Conservation (phyloP, 2,329 filamentous ascomycete species). For the Clarireedia sp. region DNA sequence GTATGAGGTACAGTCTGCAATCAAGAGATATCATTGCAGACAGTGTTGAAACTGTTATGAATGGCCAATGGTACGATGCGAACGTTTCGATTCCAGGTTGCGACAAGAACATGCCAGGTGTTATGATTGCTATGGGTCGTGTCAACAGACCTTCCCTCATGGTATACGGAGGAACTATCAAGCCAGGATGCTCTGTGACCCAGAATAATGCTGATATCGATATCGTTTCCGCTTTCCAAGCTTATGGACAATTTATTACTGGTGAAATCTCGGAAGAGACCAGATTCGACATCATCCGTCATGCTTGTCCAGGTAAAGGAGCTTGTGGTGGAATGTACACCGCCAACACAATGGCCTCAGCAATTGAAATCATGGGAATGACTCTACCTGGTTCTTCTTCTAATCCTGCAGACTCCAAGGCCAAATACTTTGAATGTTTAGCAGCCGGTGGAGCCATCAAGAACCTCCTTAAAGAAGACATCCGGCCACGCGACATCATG, state of each 20-base stretch:
- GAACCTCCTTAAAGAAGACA: slow-evolving; percentile 67
- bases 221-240: slow-evolving; percentile 96
- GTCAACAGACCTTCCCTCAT: slow-evolving; percentile 92
- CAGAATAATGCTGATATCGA: slow-evolving; percentile 73
- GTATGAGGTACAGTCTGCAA: slow-evolving; percentile 93
- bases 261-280: slow-evolving; percentile 87
- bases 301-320: slow-evolving; percentile 79
- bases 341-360: slow-evolving; percentile 68
- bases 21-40: slow-evolving; percentile 95
- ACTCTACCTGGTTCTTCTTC: slow-evolving; percentile 77
- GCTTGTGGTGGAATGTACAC: slow-evolving; percentile 85
- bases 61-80: slow-evolving; percentile 96
- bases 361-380: slow-evolving; percentile 67
- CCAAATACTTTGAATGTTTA: slow-evolving; percentile 66
- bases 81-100: slow-evolving; percentile 96
- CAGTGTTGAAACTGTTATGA: slow-evolving; percentile 98
- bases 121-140: slow-evolving; percentile 86
- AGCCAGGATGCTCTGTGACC: slow-evolving; percentile 73
- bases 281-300: slow-evolving; percentile 87
- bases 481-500: slow-evolving; percentile 69
- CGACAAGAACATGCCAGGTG: slow-evolving; percentile 99
- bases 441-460: slow-evolving; percentile 66
- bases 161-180: slow-evolving; percentile 95
- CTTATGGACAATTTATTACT: slow-evolving; percentile 89
- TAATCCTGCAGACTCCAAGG: slow-evolving; percentile 65